These are phyloP conservation scores for Calycina marina DNA, from an alignment of 2,329 filamentous ascomycete species.

Conservation along the genomic window DNA sequence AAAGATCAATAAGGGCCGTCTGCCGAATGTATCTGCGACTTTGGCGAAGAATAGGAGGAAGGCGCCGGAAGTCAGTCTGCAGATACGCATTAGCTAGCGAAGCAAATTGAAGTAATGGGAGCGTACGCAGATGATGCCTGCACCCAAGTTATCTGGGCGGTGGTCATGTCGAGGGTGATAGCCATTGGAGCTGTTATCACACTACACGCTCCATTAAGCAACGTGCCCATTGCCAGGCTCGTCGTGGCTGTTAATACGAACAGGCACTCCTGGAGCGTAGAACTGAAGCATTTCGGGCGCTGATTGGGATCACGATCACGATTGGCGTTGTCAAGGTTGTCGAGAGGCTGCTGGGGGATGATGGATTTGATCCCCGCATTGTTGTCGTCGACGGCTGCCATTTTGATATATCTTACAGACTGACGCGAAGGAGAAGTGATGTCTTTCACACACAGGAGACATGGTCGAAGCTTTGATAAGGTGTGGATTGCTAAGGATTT, in stretches of 20 bases:
- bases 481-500: too few relatives aligned
- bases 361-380: too few relatives aligned
- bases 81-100: background rate
- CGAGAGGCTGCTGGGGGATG: too few relatives aligned
- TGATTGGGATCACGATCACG: slow-evolving; percentile 1
- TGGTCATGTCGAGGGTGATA: slow-evolving; percentile 44
- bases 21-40: slow-evolving; percentile 49
- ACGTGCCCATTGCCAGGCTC: slow-evolving; percentile 48
- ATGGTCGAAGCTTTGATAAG: too few relatives aligned
- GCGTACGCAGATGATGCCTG: slow-evolving; percentile 38
- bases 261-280: slow-evolving; percentile 44
- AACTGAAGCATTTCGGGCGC: slow-evolving; percentile 45
- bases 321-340: too few relatives aligned
- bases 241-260: slow-evolving; percentile 54
- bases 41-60: slow-evolving; percentile 53
- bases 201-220: slow-evolving; percentile 41
- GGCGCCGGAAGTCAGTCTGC: slow-evolving; percentile 42
- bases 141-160: slow-evolving; percentile 54
- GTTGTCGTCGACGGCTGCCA: too few relatives aligned
- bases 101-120: background rate
- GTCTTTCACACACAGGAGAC: too few relatives aligned
- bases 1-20: slow-evolving; percentile 41
- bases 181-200: slow-evolving; percentile 49
- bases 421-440: too few relatives aligned
- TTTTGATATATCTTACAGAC: too few relatives aligned